Conservation (phyloP, 805 yeast genomes). For the Zygosaccharomyces rouxii region DNA sequence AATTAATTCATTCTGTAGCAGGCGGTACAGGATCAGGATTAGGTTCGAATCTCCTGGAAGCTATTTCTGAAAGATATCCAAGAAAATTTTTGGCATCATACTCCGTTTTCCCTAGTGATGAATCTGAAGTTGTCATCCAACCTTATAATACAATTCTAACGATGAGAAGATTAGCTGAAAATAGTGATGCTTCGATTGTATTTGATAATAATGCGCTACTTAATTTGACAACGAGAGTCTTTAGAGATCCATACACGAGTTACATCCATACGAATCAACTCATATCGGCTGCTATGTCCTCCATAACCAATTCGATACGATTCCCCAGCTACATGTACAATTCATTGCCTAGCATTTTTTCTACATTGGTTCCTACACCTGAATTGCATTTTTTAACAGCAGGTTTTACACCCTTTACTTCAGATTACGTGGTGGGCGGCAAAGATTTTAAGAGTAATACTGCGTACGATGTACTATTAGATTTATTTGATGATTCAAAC, state of each 20-base stretch:
- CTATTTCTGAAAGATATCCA: conserved; percentile 71
- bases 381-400: conserved; percentile 71
- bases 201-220: conserved; percentile 85
- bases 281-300: conserved; percentile 78
- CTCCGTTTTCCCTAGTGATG: conserved; percentile 77
- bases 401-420: conserved; percentile 71
- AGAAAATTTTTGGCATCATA: conserved; percentile 82
- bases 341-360: conserved; percentile 73
- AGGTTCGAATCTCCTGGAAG: conserved; percentile 77
- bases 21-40: conserved; percentile 99
- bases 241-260: conserved; percentile 56
- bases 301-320: conserved; percentile 80
- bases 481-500: conserved; percentile 71
- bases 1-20: conserved; percentile 88
- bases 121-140: conserved; percentile 95
- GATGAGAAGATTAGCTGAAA: conserved; percentile 72
- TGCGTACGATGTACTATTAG: conserved; percentile 80
- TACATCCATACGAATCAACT: conserved; percentile 79
- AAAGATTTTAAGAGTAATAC: conserved; percentile 58
- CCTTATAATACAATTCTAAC: conserved; percentile 90
- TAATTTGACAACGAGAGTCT: conserved; percentile 60
- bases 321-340: conserved; percentile 91
- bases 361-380: conserved; percentile 83
- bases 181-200: conserved; percentile 82
- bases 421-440: conserved; percentile 58